phyloP scores from a whole-genome alignment of 257 asterid species.

The Anisodus tanguticus region DNA sequence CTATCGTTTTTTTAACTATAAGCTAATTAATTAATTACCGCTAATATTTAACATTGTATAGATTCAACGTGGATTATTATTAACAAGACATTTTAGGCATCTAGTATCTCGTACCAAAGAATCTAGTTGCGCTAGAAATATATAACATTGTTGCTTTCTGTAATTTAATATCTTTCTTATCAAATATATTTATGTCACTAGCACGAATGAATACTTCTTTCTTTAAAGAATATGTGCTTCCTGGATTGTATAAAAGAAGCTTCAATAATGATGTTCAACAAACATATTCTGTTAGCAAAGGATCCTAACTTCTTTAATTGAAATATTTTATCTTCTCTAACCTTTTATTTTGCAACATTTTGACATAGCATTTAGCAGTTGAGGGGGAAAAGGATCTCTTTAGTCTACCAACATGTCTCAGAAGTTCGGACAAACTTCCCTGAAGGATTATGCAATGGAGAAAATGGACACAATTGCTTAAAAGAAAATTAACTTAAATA shows the following conservation, averaged over 20 bases:
- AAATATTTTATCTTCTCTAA: constrained; percentile 8
- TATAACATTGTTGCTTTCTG: not conserved
- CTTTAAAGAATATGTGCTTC: constrained; percentile 24
- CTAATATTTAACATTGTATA: too few relatives aligned
- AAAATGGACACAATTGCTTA: not conserved
- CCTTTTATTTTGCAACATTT: not conserved
- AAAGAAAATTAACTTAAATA: not conserved
- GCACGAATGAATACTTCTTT: constrained; percentile 14
- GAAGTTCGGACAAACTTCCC: not conserved
- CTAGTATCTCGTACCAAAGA: constrained; percentile 10
- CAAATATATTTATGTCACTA: not conserved
- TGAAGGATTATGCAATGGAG: not conserved
- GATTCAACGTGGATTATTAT: too few relatives aligned
- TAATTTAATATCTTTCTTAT: not conserved
- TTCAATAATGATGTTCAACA: not conserved
- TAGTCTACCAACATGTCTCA: not conserved
- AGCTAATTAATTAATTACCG: too few relatives aligned
- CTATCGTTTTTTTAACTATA: too few relatives aligned
- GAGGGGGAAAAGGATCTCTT: not conserved
- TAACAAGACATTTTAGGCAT: not conserved
- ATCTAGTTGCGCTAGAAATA: not conserved
- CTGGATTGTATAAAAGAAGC: constrained; percentile 14
- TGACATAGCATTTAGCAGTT: too few relatives aligned
- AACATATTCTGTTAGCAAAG: not conserved
- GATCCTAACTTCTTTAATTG: not conserved